Conservation (phyloP, 2,329 filamentous ascomycete species). For the Diatrype stigma region DNA sequence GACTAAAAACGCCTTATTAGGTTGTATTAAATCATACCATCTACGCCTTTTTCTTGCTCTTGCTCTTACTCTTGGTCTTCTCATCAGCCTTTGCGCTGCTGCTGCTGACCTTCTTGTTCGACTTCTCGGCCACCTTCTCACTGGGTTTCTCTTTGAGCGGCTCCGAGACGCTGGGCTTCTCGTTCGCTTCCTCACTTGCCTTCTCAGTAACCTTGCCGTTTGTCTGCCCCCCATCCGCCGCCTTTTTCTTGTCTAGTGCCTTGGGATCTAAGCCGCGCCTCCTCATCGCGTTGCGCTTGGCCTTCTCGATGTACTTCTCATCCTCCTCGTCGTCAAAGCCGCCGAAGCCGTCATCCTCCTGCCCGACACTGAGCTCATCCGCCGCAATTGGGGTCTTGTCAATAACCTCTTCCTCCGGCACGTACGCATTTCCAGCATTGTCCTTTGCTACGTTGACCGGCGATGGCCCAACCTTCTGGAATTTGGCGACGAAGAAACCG, state of each 20-base stretch:
- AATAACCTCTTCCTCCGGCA: slow-evolving; percentile 42
- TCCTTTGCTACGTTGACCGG: slow-evolving; percentile 52
- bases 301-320: slow-evolving; percentile 64
- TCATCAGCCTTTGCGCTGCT: slow-evolving; percentile 12
- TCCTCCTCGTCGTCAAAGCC: slow-evolving; percentile 74
- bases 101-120: slow-evolving; percentile 9
- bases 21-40: background rate
- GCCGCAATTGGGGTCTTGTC: slow-evolving; percentile 66
- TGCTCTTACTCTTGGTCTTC: slow-evolving; percentile 25
- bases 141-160: slow-evolving; percentile 6
- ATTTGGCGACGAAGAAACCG: slow-evolving; percentile 96
- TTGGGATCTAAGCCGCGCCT: slow-evolving; percentile 71
- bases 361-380: slow-evolving; percentile 38
- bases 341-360: slow-evolving; percentile 56
- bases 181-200: slow-evolving; percentile 22
- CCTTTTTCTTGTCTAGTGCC: slow-evolving; percentile 43
- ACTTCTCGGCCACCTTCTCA: slow-evolving; percentile 33
- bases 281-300: slow-evolving; percentile 69
- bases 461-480: slow-evolving; percentile 85
- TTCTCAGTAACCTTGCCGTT: slow-evolving; percentile 12
- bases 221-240: slow-evolving; percentile 19
- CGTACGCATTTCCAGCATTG: slow-evolving; percentile 15
- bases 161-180: slow-evolving; percentile 6
- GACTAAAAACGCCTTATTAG: background rate
- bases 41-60: background rate